Conservation (phyloP, 2,329 filamentous ascomycete genomes). For the Piedraia hortae region DNA sequence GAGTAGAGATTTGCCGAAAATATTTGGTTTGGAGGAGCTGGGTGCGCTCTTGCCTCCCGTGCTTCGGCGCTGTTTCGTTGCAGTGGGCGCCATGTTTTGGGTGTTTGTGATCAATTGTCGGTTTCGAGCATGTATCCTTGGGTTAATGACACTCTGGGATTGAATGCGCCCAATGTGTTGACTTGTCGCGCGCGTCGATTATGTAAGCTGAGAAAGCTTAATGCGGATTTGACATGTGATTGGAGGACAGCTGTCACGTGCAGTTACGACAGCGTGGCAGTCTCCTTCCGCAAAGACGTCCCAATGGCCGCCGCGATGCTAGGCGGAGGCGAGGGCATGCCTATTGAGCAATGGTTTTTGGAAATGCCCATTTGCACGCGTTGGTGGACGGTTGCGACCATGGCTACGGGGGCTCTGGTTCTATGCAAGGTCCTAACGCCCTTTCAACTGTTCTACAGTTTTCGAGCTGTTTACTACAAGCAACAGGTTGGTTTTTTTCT, state of each 20-base stretch:
- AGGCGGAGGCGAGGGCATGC: conserved; percentile 24
- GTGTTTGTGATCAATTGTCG: too few relatives aligned
- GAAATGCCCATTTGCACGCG: conserved; percentile 92
- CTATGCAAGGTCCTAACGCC: conserved; percentile 82
- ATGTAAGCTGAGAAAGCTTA: too few relatives aligned
- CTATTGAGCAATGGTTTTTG: conserved; percentile 93
- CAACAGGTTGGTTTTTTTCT: conserved; percentile 40
- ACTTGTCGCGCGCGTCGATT: too few relatives aligned
- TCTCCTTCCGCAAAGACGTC: too few relatives aligned
- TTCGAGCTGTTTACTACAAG: conserved; percentile 69
- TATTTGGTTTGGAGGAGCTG: conserved; percentile 1
- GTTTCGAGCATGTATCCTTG: too few relatives aligned
- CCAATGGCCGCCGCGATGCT: conserved; percentile 21
- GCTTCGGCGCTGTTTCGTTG: conserved; percentile 5
- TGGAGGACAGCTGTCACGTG: too few relatives aligned
- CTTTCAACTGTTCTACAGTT: conserved; percentile 94
- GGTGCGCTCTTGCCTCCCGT: conserved; percentile 7
- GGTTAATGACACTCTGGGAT: too few relatives aligned
- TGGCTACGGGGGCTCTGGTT: conserved; percentile 64
- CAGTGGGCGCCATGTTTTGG: conserved; percentile 6
- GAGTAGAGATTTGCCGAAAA: conserved; percentile 4
- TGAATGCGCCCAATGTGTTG: too few relatives aligned
- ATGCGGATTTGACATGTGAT: too few relatives aligned
- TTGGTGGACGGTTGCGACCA: conserved; percentile 87
- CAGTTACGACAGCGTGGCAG: too few relatives aligned